phyloP scores from a whole-genome alignment of 2,329 filamentous ascomycete genomes.

The Ceratocystis diversiconidia region DNA sequence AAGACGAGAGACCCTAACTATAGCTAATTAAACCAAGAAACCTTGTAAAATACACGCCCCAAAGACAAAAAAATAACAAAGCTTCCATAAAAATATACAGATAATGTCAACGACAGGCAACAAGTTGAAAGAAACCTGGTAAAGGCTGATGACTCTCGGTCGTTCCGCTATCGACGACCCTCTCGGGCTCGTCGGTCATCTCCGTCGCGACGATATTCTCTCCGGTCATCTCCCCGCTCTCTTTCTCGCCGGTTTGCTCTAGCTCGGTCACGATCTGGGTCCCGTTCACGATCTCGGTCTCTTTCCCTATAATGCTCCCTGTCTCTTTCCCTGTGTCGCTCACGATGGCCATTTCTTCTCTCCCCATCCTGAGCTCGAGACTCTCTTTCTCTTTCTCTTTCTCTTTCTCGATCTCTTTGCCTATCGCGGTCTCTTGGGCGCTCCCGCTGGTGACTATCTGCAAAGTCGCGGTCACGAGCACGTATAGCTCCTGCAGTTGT shows the following conservation, averaged over 20 bases:
- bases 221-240: not conserved
- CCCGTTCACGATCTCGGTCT: not conserved
- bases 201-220: not conserved
- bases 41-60: too few species aligned
- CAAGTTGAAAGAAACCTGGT: not conserved
- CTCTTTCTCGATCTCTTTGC: not conserved
- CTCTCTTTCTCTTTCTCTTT: slow-evolving; percentile 4
- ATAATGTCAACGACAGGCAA: not conserved
- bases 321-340: not conserved
- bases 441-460: not conserved
- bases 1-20: too few species aligned
- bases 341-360: not conserved
- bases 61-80: too few species aligned
- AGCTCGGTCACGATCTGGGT: not conserved
- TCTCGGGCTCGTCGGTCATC: not conserved
- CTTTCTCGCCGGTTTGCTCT: not conserved
- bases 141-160: not conserved
- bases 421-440: not conserved
- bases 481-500: not conserved
- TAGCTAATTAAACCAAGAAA: too few species aligned
- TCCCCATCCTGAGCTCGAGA: not conserved
- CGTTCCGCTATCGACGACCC: not conserved
- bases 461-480: not conserved
- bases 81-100: too few species aligned
- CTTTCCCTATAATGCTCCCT: slow-evolving; percentile 1